A percentile compares a stretch with the other conserved stretches of the same genome.
Conservation (phyloP, 768 basidiomycete species). For the Podaxis pistillaris region DNA sequence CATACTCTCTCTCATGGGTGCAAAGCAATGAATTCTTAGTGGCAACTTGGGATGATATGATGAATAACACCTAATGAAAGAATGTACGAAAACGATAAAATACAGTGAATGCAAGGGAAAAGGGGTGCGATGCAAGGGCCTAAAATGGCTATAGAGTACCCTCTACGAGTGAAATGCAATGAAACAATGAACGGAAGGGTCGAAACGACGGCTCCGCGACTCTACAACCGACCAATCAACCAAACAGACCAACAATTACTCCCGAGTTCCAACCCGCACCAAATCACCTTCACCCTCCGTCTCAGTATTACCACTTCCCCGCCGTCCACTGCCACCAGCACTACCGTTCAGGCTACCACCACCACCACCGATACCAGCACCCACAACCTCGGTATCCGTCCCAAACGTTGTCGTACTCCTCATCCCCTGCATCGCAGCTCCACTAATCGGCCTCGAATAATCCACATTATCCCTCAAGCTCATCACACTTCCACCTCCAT, state of each 20-base stretch:
- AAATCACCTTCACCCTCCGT: not conserved
- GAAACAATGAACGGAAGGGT: not conserved
- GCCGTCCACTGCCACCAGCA: not conserved
- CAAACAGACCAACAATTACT: not conserved
- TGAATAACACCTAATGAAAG: too few species aligned
- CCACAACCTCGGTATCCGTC: conserved; percentile 13
- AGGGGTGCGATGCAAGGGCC: not conserved
- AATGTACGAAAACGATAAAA: too few species aligned
- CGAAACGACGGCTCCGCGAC: not conserved
- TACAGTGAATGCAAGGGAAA: not conserved
- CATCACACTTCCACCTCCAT: conserved; percentile 25
- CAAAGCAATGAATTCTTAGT: too few species aligned
- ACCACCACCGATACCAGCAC: not conserved
- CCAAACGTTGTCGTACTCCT: conserved; percentile 32
- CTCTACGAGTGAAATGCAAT: not conserved
- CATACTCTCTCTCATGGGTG: too few species aligned
- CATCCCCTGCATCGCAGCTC: conserved; percentile 25
- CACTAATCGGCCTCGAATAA: conserved; percentile 36
- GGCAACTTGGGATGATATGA: too few species aligned
- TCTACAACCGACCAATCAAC: not conserved
- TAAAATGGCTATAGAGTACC: not conserved
- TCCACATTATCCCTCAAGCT: conserved; percentile 40
- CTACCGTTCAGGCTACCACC: not conserved
- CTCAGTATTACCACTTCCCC: not conserved
- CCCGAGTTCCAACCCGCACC: not conserved